A percentile compares a stretch with the other conserved stretches of the same genome.
These are phyloP conservation scores for Termitomyces heimii DNA, from an alignment of 768 basidiomycete genomes.

Conservation along the genomic window DNA sequence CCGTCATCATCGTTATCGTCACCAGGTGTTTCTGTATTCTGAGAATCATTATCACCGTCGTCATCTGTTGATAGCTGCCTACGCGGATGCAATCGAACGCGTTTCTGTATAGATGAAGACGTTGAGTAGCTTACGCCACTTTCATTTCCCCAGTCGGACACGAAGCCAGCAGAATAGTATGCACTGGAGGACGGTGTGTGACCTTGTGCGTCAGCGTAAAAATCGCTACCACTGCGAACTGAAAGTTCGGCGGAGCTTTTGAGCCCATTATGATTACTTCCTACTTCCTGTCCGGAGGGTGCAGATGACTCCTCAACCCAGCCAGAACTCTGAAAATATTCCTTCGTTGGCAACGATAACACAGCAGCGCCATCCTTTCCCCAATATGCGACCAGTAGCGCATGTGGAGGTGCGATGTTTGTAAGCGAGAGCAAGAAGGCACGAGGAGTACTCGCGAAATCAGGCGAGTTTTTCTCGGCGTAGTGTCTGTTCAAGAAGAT, in stretches of 20 bases:
- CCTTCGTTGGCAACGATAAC: conserved; percentile 73
- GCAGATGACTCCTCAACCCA: conserved; percentile 57
- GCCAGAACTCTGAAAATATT: conserved; percentile 82
- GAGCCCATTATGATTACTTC: conserved; percentile 11
- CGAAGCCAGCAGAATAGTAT: conserved; percentile 35
- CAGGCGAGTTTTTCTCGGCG: conserved; percentile 54
- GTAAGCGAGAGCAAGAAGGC: conserved; percentile 73
- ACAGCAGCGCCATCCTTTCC: conserved; percentile 76
- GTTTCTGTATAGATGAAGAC: conserved; percentile 15
- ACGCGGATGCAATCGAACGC: conserved; percentile 16
- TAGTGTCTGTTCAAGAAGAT: conserved; percentile 75
- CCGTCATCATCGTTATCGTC: conserved; percentile 30
- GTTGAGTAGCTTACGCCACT: conserved; percentile 21
- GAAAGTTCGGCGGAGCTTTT: conserved; percentile 31
- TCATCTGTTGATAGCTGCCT: conserved; percentile 28
- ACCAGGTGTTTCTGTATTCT: conserved; percentile 50
- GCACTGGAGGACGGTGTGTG: conserved; percentile 51
- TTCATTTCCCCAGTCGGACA: conserved; percentile 18
- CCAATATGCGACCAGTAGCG: conserved; percentile 79
- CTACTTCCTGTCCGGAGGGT: conserved; percentile 12
- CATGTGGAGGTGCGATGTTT: conserved; percentile 61
- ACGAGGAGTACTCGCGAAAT: conserved; percentile 61
- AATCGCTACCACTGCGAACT: conserved; percentile 67
- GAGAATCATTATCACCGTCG: conserved; percentile 53
- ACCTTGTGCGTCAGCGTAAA: conserved; percentile 61